Base-by-base conservation (phyloP, 2,329 filamentous ascomycete genomes). In the Colletotrichum sp. region DNA sequence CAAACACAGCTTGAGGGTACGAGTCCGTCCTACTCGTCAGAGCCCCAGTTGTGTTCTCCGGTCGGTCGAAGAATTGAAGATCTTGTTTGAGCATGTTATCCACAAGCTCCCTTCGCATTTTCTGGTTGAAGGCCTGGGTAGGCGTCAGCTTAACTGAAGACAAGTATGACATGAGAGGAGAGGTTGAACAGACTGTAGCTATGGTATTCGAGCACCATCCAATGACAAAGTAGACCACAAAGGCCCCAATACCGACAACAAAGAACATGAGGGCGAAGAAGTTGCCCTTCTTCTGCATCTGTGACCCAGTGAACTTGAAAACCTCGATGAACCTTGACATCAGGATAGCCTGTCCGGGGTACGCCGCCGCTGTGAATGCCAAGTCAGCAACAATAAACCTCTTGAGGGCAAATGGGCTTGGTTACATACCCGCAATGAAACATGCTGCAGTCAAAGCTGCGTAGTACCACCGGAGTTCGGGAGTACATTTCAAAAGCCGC, bases 261-360 rank as follows among this genome's bases (percentile, higher is more conserved):
- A 90, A 86, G 75, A 91, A 91, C 89, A 92, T 91, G 68, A 86
- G 82, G 0, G 89, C 86, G 81, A 85, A 90, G 78, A 90, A 91
- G 78, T 91, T 86, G 8, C 88, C 90, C 1, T 80, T 79, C 3
- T 81, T 75, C 6, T 80, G 80, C 82, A 86, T 83, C 8, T 77
- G 80, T 2, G 82, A 78, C 3, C 82, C 81, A 6, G 79, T 78
- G 2, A 84, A 73, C 5, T 80, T 83, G 74, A 88, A 88, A 7
- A 87, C 84, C 7, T 87, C 82, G 60, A 87, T 83, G 13, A 87
- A 82, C 58, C 82, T 82, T 12, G 84, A 84, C 38, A 88, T 80
- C 6, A 89, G 76, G 69, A 89, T 80, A 3, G 88, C 85, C 66
- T 89, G 86, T 5, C 81, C 86, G 2, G 87, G 87, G 57, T 83